Base-by-base conservation (phyloP, 1,284 basidiomycete genomes). In the Leccinum huronense region DNA sequence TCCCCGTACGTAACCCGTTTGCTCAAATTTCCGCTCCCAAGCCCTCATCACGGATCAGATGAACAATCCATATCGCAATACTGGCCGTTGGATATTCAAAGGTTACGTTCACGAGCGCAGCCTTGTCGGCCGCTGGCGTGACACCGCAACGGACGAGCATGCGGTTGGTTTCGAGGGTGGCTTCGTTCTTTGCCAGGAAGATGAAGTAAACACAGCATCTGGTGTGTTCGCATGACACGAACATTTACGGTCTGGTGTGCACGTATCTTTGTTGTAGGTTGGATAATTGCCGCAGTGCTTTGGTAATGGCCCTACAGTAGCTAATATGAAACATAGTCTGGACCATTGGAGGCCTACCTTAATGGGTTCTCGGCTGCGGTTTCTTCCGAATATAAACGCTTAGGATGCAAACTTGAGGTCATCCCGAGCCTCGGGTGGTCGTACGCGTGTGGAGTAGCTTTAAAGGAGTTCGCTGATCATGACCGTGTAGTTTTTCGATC, bases 111-210 rank as follows among this genome's bases (percentile, higher is more conserved):
- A 84, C 61, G 76, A 77, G 63, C 72, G 73, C 31, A 84, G 79
- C 69, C 73, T 84, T 51, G 81, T 82, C 48, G 83, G 83, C 53
- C 76, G 81, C n/a, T 84, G 83, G 83, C 78, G 83, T 59, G 81
- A 82, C 61, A 81, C 79, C 11, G 72, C 73, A 38, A 83, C 79
- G 1, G 71, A 71, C 27, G 70, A 72, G 10, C 72, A 76, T 60
- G 67, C 68, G 31, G 68, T 78, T 23, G 82, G 80, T 16, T 79
- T 77, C 45, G 81, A 82, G 70, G 82, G 83, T 53, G 75, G 77
- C 23, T 84, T 84, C 68, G 76, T 80, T 54, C 75, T 83, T 40
- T 75, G 74, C 51, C 73, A 77, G 63, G 71, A 69, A 63, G 69
- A 75, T 62, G 67, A 66, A 66, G 65, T 63, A 60, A 66, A 66